phyloP scores from a whole-genome alignment of 148 eudicot species.

The Silene conica region DNA sequence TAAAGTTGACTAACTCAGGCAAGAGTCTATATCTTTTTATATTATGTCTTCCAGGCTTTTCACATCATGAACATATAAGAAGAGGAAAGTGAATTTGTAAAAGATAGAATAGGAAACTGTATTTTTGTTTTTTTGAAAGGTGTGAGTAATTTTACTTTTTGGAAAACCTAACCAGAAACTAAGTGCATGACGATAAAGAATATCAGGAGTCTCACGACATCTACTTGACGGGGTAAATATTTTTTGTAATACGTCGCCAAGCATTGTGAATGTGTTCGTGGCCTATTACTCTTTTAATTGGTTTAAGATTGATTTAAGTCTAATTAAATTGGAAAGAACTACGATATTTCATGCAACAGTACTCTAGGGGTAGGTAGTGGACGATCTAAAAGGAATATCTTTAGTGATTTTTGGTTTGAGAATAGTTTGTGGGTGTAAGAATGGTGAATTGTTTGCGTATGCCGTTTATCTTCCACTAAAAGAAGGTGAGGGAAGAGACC shows the following conservation, averaged over 20 bases:
- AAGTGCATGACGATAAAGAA: not conserved
- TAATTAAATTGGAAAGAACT: not conserved
- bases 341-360: not conserved
- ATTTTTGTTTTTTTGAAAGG: not conserved
- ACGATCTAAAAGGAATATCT: not conserved
- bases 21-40: conserved; percentile 15
- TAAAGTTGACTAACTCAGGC: conserved; percentile 96
- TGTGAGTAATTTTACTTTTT: not conserved
- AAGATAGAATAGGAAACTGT: not conserved
- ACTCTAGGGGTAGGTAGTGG: not conserved
- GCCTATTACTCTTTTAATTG: not conserved
- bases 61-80: not conserved
- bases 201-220: not conserved
- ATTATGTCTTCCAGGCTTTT: conserved; percentile 2
- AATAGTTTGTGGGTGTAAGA: not conserved
- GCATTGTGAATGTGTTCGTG: not conserved
- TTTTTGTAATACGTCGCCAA: not conserved
- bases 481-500: not conserved
- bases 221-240: not conserved
- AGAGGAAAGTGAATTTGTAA: not conserved
- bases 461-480: not conserved
- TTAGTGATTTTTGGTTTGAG: not conserved
- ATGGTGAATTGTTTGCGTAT: not conserved
- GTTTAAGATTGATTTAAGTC: not conserved
- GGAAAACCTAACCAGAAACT: not conserved